Base-by-base conservation (phyloP, 345 rosid genomes). In the Laguncularia racemosa region DNA sequence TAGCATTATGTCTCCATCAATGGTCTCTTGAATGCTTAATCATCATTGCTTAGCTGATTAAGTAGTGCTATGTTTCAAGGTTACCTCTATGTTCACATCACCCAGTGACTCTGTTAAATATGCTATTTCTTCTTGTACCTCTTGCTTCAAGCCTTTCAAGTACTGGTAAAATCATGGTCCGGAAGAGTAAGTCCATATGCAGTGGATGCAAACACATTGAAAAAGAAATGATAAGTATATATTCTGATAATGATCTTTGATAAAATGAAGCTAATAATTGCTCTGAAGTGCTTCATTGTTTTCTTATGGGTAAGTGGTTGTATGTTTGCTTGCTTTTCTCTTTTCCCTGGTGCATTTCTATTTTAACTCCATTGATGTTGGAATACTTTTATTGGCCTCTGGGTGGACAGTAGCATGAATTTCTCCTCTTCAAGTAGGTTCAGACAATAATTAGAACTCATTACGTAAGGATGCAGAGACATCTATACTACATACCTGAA, bases 51-150 rank as follows among this genome's bases (percentile, higher is more conserved):
- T 9, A 52, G 44, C 40, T 55, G 49, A 48, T 64, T 33, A 58
- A 64, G 59, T 51, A 57, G 48, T 20, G 58, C 57, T 28, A 9
- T 14, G 9, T 20, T 28, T 33, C 4, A 52, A 64, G 59, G 52
- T 40, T 81, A 86, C 95, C 95, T 86, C 76, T 52, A 56, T 26
- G 67, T 69, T 73, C 60, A 66, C 56, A 44, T 78, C 78, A 45
- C 55, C 73, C 67, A 88, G 60, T 57, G 81, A 66, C 45, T 88
- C 86, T 21, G 56, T 58, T 50, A 78, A 67, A 67, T 81, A 84
- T 17, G 89, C 83, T 46, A 86, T 67, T 74, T 82, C 87, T 50
- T 71, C 71, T 60, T 63, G 77, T 61, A 88, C 57, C 38, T 88
- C 91, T 46, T 57, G 70, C 53, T 74, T 81, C 73, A 82, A 55